Percentiles rank a stretch among this genome's conserved stretches.
These are phyloP conservation scores for Aureobasidium sp. DNA, from an alignment of 2,329 filamentous ascomycete genomes.

Conservation along the genomic window DNA sequence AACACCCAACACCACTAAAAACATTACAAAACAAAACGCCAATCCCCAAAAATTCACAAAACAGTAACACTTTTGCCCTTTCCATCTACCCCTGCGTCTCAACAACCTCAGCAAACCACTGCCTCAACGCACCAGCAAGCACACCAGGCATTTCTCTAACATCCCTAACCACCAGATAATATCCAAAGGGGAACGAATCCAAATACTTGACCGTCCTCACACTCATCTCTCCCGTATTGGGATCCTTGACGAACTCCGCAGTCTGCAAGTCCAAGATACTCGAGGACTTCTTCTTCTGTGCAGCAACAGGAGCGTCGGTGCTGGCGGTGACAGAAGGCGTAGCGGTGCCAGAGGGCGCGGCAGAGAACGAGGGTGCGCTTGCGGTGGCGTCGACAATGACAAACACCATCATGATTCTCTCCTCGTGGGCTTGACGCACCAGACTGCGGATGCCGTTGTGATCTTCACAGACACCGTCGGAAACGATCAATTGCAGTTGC, in stretches of 20 bases:
- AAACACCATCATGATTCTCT: constrained; percentile 96
- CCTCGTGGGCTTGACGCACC: constrained; percentile 79
- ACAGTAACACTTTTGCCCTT: not conserved
- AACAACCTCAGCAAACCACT: constrained; percentile 80
- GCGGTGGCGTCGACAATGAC: constrained; percentile 71
- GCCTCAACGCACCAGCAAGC: constrained; percentile 76
- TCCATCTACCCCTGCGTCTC: constrained; percentile 21
- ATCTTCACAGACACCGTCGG: constrained; percentile 85
- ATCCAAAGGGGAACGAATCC: constrained; percentile 92
- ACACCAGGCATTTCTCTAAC: constrained; percentile 85
- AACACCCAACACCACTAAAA: too few species aligned
- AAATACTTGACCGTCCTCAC: constrained; percentile 84
- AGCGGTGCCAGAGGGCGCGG: not conserved
- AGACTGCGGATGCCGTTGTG: constrained; percentile 76
- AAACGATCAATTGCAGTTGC: constrained; percentile 90
- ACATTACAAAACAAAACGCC: too few species aligned
- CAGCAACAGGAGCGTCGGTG: not conserved
- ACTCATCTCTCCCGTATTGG: constrained; percentile 49
- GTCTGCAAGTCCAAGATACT: constrained; percentile 83
- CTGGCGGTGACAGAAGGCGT: constrained; percentile 16
- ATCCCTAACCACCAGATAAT: constrained; percentile 90
- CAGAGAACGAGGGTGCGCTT: not conserved
- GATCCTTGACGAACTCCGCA: constrained; percentile 68
- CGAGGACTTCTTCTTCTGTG: constrained; percentile 36
- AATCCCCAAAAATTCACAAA: not conserved